Conservation (phyloP, 225 moss, liverwort and hornwort species). For the Marchantia paleacea region DNA sequence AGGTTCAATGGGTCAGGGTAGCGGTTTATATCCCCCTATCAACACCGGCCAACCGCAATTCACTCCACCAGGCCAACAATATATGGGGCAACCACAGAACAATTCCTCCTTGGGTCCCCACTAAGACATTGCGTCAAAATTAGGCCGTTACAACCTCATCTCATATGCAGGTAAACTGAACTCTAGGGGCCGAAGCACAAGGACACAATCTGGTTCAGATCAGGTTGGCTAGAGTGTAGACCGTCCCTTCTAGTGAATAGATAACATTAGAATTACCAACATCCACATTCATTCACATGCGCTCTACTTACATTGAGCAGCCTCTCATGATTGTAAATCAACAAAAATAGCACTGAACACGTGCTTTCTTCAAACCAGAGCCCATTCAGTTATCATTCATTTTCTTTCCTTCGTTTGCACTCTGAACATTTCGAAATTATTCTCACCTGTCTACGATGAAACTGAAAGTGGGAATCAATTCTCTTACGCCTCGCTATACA, state of each 20-base stretch:
- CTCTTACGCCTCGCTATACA: no score
- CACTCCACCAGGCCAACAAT: not conserved
- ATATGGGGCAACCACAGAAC: not conserved
- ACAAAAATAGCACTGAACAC: no score
- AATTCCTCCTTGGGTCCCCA: not conserved
- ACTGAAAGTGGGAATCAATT: no score
- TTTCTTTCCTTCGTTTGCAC: no score
- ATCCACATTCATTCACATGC: not conserved
- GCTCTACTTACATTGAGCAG: not conserved
- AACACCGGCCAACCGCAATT: not conserved
- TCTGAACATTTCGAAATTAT: no score
- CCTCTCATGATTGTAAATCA: not conserved
- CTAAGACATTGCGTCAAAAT: not conserved
- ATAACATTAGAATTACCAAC: not conserved
- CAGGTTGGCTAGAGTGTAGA: not conserved
- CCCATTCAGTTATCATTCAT: no score
- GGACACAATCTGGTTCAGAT: not conserved
- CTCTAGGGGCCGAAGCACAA: not conserved
- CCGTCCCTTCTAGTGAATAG: not conserved
- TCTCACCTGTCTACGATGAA: no score
- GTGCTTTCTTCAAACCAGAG: no score
- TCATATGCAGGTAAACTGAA: not conserved
- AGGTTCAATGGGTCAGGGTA: not conserved
- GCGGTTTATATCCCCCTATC: not conserved
- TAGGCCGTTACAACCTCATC: not conserved